Percentiles rank a stretch among this genome's conserved stretches.
These are phyloP conservation scores for Hebeloma cylindrosporum DNA, from an alignment of 768 basidiomycete genomes.

Conservation along the genomic window DNA sequence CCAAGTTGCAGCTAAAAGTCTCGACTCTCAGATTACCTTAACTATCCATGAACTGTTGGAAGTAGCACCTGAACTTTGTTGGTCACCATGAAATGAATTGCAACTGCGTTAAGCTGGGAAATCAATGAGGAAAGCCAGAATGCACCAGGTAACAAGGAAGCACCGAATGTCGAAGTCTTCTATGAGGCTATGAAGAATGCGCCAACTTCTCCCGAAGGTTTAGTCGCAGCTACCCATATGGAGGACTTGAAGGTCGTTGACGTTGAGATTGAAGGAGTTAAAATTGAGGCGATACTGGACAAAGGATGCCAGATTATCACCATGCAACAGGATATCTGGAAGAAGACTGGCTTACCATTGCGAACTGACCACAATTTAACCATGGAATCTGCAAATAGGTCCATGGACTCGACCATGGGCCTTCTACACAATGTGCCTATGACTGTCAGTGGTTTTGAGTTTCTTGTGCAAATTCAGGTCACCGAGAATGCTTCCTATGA, in stretches of 20 bases:
- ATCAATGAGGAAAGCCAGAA: neutral
- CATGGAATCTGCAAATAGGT: constrained; percentile 23
- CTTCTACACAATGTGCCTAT: constrained; percentile 17
- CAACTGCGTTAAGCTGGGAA: neutral
- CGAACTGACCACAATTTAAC: constrained; percentile 15
- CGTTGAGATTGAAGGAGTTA: constrained; percentile 8
- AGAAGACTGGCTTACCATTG: constrained; percentile 11
- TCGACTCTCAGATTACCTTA: constrained; percentile 13
- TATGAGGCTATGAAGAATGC: too few relatives aligned
- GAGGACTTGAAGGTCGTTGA: constrained; percentile 16
- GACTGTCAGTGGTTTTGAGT: constrained; percentile 10
- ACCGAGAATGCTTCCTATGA: constrained; percentile 21
- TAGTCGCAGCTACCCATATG: constrained; percentile 14
- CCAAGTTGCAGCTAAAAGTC: constrained; percentile 1
- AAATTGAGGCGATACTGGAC: constrained; percentile 16
- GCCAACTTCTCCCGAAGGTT: neutral
- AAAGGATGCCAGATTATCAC: constrained; percentile 19
- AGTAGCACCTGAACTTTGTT: constrained; percentile 15
- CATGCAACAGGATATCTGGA: constrained; percentile 16
- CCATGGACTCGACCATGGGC: constrained; percentile 14
- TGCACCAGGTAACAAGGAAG: too few relatives aligned
- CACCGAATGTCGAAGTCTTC: too few relatives aligned
- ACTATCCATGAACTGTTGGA: constrained; percentile 15
- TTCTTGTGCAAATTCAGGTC: constrained; percentile 24
- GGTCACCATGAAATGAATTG: constrained; percentile 8